These are phyloP conservation scores for Linnemannia zychae DNA, from an alignment of 192 early-diverging fungal species.

Conservation along the genomic window DNA sequence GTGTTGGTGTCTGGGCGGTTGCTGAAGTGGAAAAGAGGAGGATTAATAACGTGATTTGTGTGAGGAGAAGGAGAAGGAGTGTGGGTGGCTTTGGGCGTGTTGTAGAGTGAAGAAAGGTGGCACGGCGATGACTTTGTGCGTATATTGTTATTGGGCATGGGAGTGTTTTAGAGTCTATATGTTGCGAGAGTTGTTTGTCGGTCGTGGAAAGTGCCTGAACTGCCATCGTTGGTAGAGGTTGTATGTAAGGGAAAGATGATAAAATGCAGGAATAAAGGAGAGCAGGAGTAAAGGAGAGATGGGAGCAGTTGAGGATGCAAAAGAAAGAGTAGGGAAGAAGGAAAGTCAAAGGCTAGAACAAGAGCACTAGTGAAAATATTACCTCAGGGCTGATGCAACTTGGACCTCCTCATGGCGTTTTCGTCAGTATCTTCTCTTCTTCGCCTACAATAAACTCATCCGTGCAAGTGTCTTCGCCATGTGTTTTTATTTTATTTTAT, in stretches of 20 bases:
- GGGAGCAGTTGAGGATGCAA: not conserved
- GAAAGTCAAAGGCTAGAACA: not conserved
- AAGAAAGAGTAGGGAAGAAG: conserved; percentile 2
- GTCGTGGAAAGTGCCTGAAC: too few relatives aligned
- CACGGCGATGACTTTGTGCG: not conserved
- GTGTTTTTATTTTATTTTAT: not conserved
- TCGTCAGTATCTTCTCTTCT: too few relatives aligned
- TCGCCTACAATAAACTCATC: not conserved
- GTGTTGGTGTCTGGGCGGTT: not conserved
- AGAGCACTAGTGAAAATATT: not conserved
- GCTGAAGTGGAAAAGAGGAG: not conserved
- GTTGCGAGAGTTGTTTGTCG: not conserved
- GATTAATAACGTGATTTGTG: not conserved
- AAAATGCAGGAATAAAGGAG: not conserved
- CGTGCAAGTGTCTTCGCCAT: not conserved
- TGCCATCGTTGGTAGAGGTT: not conserved
- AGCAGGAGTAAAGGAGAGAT: not conserved
- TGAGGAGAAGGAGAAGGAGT: not conserved
- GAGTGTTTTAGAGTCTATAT: not conserved
- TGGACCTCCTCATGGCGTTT: too few relatives aligned
- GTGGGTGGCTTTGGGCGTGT: not conserved
- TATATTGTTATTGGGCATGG: not conserved
- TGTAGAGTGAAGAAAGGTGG: not conserved
- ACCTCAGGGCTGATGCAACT: not conserved
- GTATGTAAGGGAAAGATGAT: not conserved